Percentiles rank a stretch among this genome's conserved stretches.
These are phyloP conservation scores for Amanita polypyramis DNA, from an alignment of 768 basidiomycete genomes.

Conservation along the genomic window DNA sequence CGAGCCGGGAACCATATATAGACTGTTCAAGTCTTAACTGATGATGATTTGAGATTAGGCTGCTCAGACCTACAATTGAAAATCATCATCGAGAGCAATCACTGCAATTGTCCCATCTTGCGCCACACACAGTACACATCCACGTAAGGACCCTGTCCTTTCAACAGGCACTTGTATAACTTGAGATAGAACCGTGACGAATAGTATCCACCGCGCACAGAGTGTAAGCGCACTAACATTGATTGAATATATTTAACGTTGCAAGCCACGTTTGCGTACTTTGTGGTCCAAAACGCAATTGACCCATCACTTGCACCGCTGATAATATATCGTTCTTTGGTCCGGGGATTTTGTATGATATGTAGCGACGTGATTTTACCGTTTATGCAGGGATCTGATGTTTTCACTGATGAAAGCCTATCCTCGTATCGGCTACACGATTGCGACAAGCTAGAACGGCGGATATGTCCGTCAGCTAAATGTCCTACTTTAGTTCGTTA, in stretches of 20 bases:
- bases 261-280: slow-evolving; percentile 29
- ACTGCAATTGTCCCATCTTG: slow-evolving; percentile 76
- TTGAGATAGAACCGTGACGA: slow-evolving; percentile 50
- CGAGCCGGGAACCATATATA: slow-evolving; percentile 77
- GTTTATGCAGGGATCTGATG: slow-evolving; percentile 36
- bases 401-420: slow-evolving; percentile 19
- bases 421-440: slow-evolving; percentile 20
- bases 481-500: background rate
- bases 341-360: slow-evolving; percentile 43
- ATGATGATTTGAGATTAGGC: slow-evolving; percentile 1
- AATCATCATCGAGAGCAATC: slow-evolving; percentile 61
- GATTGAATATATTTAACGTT: background rate
- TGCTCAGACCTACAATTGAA: slow-evolving; percentile 50
- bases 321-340: slow-evolving; percentile 51
- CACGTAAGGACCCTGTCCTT: slow-evolving; percentile 45
- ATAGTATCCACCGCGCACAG: slow-evolving; percentile 63
- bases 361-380: slow-evolving; percentile 43
- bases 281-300: slow-evolving; percentile 60
- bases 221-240: slow-evolving; percentile 47
- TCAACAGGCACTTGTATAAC: slow-evolving; percentile 49
- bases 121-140: slow-evolving; percentile 64
- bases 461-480: slow-evolving; percentile 43
- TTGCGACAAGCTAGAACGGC: slow-evolving; percentile 33
- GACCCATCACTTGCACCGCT: slow-evolving; percentile 77
- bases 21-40: slow-evolving; percentile 26